Evolutionary conservation across 2,329 filamentous ascomycete genomes (phyloP).

Genomic region (Colletotrichum falcatum): DNA sequence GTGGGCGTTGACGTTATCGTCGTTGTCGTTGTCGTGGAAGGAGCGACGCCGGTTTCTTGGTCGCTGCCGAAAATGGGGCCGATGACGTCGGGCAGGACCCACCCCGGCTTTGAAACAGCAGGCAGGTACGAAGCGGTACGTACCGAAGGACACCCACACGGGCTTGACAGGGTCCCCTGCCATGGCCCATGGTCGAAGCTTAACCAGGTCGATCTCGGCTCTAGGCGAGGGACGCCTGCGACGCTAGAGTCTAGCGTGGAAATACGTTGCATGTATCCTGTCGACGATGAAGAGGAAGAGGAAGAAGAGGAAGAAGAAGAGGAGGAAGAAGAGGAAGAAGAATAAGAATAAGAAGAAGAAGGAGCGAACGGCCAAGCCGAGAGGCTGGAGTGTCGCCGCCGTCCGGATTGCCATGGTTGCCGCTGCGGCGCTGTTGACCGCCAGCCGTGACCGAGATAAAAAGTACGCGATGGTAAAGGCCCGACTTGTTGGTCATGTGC

Average conservation of each 20-base stretch:
- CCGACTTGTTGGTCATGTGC: not conserved
- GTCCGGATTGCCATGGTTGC: not conserved
- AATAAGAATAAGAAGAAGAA: not conserved
- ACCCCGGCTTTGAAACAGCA: constrained; percentile 36
- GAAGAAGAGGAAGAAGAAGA: not conserved
- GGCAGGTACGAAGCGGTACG: too few relatives aligned
- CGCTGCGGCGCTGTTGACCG: too few relatives aligned
- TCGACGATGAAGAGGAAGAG: too few relatives aligned
- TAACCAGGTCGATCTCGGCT: constrained; percentile 12
- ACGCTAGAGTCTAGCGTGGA: not conserved
- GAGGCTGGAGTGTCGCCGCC: too few relatives aligned
- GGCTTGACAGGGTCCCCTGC: constrained; percentile 12
- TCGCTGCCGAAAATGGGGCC: not conserved
- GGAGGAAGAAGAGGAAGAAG: not conserved
- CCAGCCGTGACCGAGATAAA: too few relatives aligned
- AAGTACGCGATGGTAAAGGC: too few relatives aligned
- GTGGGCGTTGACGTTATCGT: constrained; percentile 5
- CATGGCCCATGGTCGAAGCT: constrained; percentile 31
- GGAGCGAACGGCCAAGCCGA: too few relatives aligned
- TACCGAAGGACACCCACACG: not conserved
- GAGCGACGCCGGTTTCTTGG: not conserved
- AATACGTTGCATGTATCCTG: not conserved
- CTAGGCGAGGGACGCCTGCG: not conserved
- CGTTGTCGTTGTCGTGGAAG: not conserved
- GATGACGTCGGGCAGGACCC: constrained; percentile 30